These are phyloP conservation scores for Neurospora sp. DNA, from an alignment of 495 filamentous ascomycete genomes.

Conservation along the genomic window DNA sequence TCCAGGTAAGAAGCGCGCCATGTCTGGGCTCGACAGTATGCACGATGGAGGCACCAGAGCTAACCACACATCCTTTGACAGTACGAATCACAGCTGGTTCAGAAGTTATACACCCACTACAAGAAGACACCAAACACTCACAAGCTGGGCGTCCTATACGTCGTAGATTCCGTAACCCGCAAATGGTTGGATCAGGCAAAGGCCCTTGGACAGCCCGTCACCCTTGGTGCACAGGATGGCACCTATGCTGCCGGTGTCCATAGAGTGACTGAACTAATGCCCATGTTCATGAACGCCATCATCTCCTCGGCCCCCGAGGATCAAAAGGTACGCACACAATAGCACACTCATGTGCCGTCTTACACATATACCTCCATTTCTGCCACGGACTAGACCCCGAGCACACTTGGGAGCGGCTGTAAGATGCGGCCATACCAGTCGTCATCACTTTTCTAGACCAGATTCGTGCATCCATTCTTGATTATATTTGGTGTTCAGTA, in stretches of 20 bases:
- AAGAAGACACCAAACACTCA: slow-evolving; percentile 90
- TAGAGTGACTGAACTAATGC: slow-evolving; percentile 91
- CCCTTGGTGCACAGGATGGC: slow-evolving; percentile 67
- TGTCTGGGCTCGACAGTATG: not conserved
- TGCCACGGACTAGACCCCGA: not conserved
- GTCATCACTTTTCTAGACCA: not conserved
- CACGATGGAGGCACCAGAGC: slow-evolving; percentile 10
- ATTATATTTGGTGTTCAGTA: not conserved
- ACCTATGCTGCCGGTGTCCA: slow-evolving; percentile 92
- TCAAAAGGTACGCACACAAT: slow-evolving; percentile 82
- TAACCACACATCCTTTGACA: slow-evolving; percentile 33
- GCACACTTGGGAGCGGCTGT: not conserved
- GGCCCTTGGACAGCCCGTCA: slow-evolving; percentile 68
- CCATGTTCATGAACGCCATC: slow-evolving; percentile 91
- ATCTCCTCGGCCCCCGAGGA: slow-evolving; percentile 78
- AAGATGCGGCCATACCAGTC: not conserved
- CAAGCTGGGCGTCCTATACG: slow-evolving; percentile 98
- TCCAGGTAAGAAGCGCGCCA: slow-evolving; percentile 62
- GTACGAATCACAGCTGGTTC: slow-evolving; percentile 91
- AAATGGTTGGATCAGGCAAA: slow-evolving; percentile 96
- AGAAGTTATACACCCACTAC: slow-evolving; percentile 94
- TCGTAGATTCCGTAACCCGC: slow-evolving; percentile 99
- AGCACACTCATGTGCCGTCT: slow-evolving; percentile 7
- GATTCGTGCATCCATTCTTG: not conserved
- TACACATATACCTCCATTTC: not conserved